A percentile compares a stretch with the other conserved stretches of the same genome.
These are phyloP conservation scores for Trifolium subterraneum DNA, from an alignment of 306 rosid genomes.

Conservation along the genomic window DNA sequence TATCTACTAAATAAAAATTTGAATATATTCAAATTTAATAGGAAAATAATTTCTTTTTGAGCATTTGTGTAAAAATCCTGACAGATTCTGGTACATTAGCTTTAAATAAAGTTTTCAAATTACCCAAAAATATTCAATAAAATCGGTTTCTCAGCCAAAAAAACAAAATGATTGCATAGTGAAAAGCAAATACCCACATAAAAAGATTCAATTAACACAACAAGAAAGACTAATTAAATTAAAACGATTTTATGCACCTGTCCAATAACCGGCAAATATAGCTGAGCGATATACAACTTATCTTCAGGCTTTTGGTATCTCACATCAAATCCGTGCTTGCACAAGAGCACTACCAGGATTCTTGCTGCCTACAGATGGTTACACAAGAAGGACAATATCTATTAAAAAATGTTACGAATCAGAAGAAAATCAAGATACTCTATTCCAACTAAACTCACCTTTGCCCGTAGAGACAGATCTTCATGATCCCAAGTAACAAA, in stretches of 20 bases:
- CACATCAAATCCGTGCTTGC: constrained; percentile 98
- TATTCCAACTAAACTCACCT: constrained; percentile 56
- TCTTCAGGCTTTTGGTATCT: constrained; percentile 99
- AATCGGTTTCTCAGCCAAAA: not conserved
- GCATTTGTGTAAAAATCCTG: not conserved
- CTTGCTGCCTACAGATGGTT: constrained; percentile 80
- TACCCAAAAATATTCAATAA: constrained; percentile 6
- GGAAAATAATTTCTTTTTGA: constrained; percentile 3
- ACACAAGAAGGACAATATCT: constrained; percentile 25
- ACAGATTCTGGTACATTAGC: not conserved
- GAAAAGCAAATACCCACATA: constrained; percentile 9
- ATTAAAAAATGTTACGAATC: constrained; percentile 13
- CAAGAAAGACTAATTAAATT: constrained; percentile 17
- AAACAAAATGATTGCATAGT: constrained; percentile 1
- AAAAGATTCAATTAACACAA: constrained; percentile 7
- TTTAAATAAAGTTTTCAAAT: not conserved
- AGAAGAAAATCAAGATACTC: constrained; percentile 26
- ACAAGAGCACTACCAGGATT: constrained; percentile 86
- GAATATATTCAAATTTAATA: constrained; percentile 10
- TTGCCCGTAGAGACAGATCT: constrained; percentile 85
- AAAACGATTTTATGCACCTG: constrained; percentile 57
- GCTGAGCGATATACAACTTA: constrained; percentile 95
- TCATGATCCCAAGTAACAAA: constrained; percentile 99
- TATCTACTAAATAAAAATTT: constrained; percentile 7
- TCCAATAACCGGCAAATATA: constrained; percentile 93